Base-by-base conservation (phyloP, 2,329 filamentous ascomycete genomes). In the Gliomastix tumulicola region DNA sequence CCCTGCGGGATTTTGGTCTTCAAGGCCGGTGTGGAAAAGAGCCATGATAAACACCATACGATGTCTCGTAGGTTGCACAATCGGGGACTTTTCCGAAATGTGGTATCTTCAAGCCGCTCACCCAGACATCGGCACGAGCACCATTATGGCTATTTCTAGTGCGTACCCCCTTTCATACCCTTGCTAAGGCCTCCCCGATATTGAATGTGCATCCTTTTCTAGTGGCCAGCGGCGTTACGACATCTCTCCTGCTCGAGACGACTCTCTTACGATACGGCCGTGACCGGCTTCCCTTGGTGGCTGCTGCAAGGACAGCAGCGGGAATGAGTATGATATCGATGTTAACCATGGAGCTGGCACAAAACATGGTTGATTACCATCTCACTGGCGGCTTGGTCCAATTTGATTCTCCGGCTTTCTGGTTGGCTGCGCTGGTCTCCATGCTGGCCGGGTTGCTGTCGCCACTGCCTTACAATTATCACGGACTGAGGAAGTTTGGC, bases 251-350 rank as follows among this genome's bases (percentile, higher is more conserved):
- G 0, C 59, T 77, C 0, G 72, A 78, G 47, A 76, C 72, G 0
- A 45, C 65, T 1, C 57, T 77, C 4, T 63, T 77, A 3, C 61
- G 60, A 1, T 44, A 59, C 1, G 73, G 72, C 1, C 59, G 56
- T 2, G 73, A 77, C 36, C 48, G 53, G 7, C 51, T 77, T 1
- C 43, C 66, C 0, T 75, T 69, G 71, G 38, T 46, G 0, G 47
- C 45, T 1, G 73, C 74, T 0, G 60, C 57, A 4, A 67, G 59
- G 31, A 76, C 73, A 0, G 74, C 74, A 0, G 64, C 67, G 17
- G 74, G 74, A 1, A 78, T 77, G 74, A 76, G 73, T 39, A 52
- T 75, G 33, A 66, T 76, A 9, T 76, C 72, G 0, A 77, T 77
- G 74, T 9, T 75, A 3, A 69, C 72, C 0, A 78, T 78, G 73